Percentiles rank a stretch among this genome's conserved stretches.
Evolutionary conservation across 1,139 yeast genomes (phyloP).

Genomic region (Candida sanyaensis): DNA sequence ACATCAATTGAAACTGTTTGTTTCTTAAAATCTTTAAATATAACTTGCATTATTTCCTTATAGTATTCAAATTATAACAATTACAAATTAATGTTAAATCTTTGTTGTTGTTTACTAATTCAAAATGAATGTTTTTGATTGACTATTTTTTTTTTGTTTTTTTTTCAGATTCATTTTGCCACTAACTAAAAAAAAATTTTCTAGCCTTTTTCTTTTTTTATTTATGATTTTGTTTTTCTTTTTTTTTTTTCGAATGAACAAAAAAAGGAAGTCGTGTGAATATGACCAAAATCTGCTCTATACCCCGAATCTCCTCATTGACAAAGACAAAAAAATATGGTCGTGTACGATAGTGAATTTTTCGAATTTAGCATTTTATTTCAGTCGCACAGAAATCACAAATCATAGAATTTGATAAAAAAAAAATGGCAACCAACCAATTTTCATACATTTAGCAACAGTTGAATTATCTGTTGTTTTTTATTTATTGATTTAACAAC

Average conservation of each 20-base stretch:
- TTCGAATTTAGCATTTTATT: no score
- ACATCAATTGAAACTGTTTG: slow-evolving; percentile 82
- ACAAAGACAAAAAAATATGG: no score
- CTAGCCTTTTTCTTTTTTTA: neutral
- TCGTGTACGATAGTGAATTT: no score
- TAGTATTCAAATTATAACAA: neutral
- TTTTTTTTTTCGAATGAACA: no score
- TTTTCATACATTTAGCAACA: neutral
- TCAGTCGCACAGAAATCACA: no score
- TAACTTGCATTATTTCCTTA: slow-evolving; percentile 60
- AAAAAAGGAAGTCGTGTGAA: no score
- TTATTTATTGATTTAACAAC: neutral
- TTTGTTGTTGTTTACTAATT: neutral
- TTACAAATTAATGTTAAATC: neutral
- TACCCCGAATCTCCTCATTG: no score
- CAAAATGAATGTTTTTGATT: neutral
- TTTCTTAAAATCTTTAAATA: slow-evolving; percentile 90
- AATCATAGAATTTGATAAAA: no score
- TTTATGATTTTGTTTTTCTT: neutral
- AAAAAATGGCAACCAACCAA: neutral
- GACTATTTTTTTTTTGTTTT: neutral
- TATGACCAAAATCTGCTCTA: no score
- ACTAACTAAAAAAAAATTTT: neutral
- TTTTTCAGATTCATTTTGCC: neutral
- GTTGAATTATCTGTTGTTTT: neutral